phyloP scores from a whole-genome alignment of 371 early-diverging fungal species.

The Chytridiales sp. region DNA sequence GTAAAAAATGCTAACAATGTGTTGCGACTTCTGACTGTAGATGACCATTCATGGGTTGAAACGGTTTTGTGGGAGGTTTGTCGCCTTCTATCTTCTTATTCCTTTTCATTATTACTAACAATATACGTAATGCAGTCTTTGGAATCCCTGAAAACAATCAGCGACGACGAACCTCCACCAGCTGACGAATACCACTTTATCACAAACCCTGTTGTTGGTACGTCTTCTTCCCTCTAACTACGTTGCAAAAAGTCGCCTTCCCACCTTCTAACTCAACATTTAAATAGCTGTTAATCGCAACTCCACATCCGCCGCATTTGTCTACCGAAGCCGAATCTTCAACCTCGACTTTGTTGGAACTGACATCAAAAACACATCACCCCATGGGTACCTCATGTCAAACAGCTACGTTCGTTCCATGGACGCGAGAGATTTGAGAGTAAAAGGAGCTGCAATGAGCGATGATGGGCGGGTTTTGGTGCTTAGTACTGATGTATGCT shows the following conservation, averaged over 20 bases:
- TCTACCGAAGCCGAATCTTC: slow-evolving; percentile 2
- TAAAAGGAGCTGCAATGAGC: slow-evolving; percentile 5
- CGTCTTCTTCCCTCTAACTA: background rate
- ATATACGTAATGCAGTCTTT: no score
- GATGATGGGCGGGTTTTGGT: background rate
- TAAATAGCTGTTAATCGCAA: slow-evolving; percentile 2
- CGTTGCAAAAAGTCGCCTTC: no score
- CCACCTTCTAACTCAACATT: background rate
- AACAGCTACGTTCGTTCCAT: background rate
- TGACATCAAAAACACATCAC: background rate
- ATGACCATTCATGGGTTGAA: no score
- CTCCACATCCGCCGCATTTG: slow-evolving; percentile 1
- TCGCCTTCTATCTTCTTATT: no score
- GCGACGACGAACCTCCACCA: slow-evolving; percentile 2
- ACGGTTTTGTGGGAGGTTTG: no score
- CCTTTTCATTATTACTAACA: no score
- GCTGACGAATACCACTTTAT: slow-evolving; percentile 6
- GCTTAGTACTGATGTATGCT: slow-evolving; percentile 8
- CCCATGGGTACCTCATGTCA: background rate
- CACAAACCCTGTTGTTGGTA: slow-evolving; percentile 12
- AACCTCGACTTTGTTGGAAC: slow-evolving; percentile 11
- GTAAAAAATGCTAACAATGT: no score
- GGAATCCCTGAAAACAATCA: slow-evolving; percentile 4
- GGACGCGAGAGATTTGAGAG: background rate
- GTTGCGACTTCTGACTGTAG: no score